phyloP scores from a whole-genome alignment of 768 basidiomycete genomes.

The Ephemerocybe angulata region DNA sequence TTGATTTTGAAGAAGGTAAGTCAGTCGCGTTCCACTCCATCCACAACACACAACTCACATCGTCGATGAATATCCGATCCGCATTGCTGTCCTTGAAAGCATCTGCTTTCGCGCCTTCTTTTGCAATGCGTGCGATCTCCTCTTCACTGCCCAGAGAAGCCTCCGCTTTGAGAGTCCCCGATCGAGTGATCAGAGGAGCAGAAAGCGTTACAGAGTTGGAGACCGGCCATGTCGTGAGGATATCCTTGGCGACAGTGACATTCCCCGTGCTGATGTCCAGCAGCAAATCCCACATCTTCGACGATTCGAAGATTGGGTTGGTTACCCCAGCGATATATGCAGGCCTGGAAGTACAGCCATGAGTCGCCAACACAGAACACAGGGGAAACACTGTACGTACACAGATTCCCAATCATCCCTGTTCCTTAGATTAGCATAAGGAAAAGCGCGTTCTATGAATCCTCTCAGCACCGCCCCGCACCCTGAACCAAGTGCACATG shows the following conservation, averaged over 20 bases:
- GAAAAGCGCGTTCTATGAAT: constrained; percentile 89
- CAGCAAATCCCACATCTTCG: constrained; percentile 87
- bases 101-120: constrained; percentile 56
- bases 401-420: constrained; percentile 87
- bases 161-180: constrained; percentile 65
- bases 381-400: constrained; percentile 51
- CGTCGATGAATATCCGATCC: constrained; percentile 90
- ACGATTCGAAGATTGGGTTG: constrained; percentile 91
- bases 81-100: constrained; percentile 57
- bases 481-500: constrained; percentile 90
- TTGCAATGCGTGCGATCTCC: constrained; percentile 58
- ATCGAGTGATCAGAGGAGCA: constrained; percentile 47
- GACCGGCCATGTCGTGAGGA: constrained; percentile 55
- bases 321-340: constrained; percentile 97
- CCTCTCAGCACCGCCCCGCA: constrained; percentile 82
- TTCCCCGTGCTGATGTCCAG: constrained; percentile 87
- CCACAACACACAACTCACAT: constrained; percentile 53
- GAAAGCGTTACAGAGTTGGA: constrained; percentile 37
- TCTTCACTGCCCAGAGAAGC: constrained; percentile 62
- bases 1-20: too few relatives aligned
- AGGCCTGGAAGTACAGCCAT: constrained; percentile 42
- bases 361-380: neutral
- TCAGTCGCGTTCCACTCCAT: too few relatives aligned
- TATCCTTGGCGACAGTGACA: constrained; percentile 86
- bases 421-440: constrained; percentile 88